These are phyloP conservation scores for Trametes punicea DNA, from an alignment of 768 basidiomycete species.

Conservation along the genomic window DNA sequence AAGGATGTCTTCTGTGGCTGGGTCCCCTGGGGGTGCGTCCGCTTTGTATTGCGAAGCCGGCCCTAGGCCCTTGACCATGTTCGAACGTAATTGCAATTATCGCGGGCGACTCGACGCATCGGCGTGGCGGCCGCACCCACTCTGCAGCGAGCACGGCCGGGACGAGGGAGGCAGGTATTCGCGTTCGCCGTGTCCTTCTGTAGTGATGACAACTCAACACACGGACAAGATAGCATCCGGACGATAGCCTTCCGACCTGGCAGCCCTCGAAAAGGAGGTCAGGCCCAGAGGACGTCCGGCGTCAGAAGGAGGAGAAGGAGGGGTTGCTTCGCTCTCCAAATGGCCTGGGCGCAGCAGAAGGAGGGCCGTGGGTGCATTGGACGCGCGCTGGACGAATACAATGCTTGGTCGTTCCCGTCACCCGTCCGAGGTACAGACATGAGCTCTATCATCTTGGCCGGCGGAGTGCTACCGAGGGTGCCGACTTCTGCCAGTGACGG, in stretches of 20 bases:
- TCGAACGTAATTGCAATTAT: conserved; percentile 1
- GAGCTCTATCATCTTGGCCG: background rate
- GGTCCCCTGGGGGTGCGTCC: background rate
- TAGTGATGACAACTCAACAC: conserved; percentile 7
- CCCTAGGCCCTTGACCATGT: background rate
- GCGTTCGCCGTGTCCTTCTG: conserved; percentile 2
- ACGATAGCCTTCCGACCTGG: conserved; percentile 13
- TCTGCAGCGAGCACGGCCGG: background rate
- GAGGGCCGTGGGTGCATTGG: conserved; percentile 2
- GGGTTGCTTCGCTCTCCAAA: conserved; percentile 1
- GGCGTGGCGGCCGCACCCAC: background rate
- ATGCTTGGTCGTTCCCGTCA: background rate
- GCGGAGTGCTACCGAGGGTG: background rate
- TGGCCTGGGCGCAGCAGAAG: conserved; percentile 11
- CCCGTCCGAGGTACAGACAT: background rate
- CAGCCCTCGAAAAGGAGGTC: background rate
- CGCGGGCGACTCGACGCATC: background rate
- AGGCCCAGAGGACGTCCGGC: background rate
- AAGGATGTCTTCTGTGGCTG: conserved; percentile 2
- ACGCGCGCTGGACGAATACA: background rate
- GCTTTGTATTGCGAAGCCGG: conserved; percentile 8
- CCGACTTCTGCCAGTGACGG: background rate
- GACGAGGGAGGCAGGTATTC: background rate
- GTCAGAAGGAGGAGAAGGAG: conserved; percentile 1
- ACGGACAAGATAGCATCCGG: conserved; percentile 14